phyloP scores from a whole-genome alignment of 1,284 basidiomycete species.

The Meira nashicola region DNA sequence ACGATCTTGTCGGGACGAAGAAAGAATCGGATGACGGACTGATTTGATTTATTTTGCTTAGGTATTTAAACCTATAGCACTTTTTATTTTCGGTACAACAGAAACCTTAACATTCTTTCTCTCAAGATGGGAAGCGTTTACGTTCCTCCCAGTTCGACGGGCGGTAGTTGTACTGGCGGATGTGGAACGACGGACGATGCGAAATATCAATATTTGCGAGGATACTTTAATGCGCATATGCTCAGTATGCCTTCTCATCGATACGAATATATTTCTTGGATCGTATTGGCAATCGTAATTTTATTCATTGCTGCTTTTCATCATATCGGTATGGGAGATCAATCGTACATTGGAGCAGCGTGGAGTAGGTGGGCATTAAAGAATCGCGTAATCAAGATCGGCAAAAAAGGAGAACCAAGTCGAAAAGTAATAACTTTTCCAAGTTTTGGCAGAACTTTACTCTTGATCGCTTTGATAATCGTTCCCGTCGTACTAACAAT shows the following conservation, averaged over 20 bases:
- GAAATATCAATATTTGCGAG: slow-evolving; percentile 36
- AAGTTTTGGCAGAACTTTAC: slow-evolving; percentile 32
- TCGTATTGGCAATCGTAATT: slow-evolving; percentile 45
- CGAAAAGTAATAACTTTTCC: slow-evolving; percentile 31
- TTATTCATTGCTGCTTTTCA: slow-evolving; percentile 48
- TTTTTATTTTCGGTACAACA: too few species aligned
- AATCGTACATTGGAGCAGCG: slow-evolving; percentile 35
- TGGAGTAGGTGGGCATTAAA: slow-evolving; percentile 46
- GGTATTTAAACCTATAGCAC: too few species aligned
- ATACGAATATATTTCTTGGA: slow-evolving; percentile 55
- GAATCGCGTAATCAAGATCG: slow-evolving; percentile 12
- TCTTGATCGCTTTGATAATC: slow-evolving; percentile 37
- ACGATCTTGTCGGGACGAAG: too few species aligned
- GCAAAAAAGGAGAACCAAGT: slow-evolving; percentile 1
- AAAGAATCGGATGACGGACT: too few species aligned
- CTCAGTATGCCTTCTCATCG: slow-evolving; percentile 53
- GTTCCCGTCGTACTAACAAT: slow-evolving; percentile 52
- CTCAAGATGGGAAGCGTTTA: slow-evolving; percentile 9
- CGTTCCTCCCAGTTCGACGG: slow-evolving; percentile 5
- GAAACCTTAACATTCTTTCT: too few species aligned
- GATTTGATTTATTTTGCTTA: too few species aligned
- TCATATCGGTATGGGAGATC: slow-evolving; percentile 41
- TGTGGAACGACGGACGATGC: slow-evolving; percentile 27
- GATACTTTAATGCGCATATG: slow-evolving; percentile 54
- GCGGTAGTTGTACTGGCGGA: slow-evolving; percentile 24